Evolutionary conservation across 441 rosid genomes (phyloP), one percentile per base, ranked within the genome.

Genomic region (Hura crepitans): DNA sequence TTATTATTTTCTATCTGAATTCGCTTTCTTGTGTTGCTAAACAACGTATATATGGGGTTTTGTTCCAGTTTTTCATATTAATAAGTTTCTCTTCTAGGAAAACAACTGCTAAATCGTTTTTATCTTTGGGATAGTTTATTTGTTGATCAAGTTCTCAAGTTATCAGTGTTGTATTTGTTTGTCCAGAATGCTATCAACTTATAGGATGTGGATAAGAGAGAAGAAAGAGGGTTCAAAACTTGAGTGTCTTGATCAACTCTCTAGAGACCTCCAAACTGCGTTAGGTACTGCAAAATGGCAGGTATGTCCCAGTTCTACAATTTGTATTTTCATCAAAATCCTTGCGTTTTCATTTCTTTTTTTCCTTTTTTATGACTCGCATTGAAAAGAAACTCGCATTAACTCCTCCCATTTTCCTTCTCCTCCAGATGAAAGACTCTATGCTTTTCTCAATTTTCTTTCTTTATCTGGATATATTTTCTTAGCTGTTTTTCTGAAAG

Each of bases 231-330:
- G 80, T 58, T 77, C 72, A 54, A 58, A 69, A 8, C 49, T 68
- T 3, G 80, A 74, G 14, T 75, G 76, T 54, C 78, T 86, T 53
- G 74, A 81, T 69, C 83, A 89, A 55, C 86, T 86, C 65, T 85
- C 84, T 55, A 79, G 85, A 64, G 92, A 89, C 65, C 89, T 92
- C 10, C 96, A 89, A 78, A 86, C 86, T n/a, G 84, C 96, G 61
- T 69, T 92, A 67, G 95, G 96, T 70, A 89, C 97, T 37, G 90
- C 97, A 45, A 92, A 92, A 75, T 92, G 97, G 96, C 97, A 92
- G 94, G 97, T 92, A 70, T 9, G 71, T 23, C 45, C 50, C 45
- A 0, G 2, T 73, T 73, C 50, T 72, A 17, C 50, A 54, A 31
- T 57, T 53, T 27, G 42, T 13, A 63, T 43, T 54, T 50, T 65